phyloP scores from a whole-genome alignment of 176 grass and related monocot genomes.

The Zea mays region Zm-B73-REFERENCE-NAM-5.0 NC_050104.1:1794501-1795000 shows the following conservation, averaged over 20 bases:
- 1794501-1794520: constrained; percentile 68
- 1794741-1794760: neutral
- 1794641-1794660: constrained; percentile 68
- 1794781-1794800: constrained; percentile 45
- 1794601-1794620: constrained; percentile 67
- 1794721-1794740: neutral
- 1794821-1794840: constrained; percentile 76
- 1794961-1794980: constrained; percentile 76
- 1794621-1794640: constrained; percentile 62
- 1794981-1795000: constrained; percentile 85
- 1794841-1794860: constrained; percentile 67
- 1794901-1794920: constrained; percentile 52
- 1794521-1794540: constrained; percentile 59
- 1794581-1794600: constrained; percentile 60
- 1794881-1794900: constrained; percentile 74
- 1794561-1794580: constrained; percentile 66
- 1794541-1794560: constrained; percentile 83
- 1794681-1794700: constrained; percentile 85
- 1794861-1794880: constrained; percentile 77
- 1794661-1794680: constrained; percentile 84
- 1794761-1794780: constrained; percentile 29
- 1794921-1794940: constrained; percentile 12
- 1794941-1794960: neutral
- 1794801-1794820: constrained; percentile 79
- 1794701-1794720: neutral